Evolutionary conservation across 495 filamentous ascomycete genomes (phyloP).

Genomic region (Aspergillus heteromorphus): DNA sequence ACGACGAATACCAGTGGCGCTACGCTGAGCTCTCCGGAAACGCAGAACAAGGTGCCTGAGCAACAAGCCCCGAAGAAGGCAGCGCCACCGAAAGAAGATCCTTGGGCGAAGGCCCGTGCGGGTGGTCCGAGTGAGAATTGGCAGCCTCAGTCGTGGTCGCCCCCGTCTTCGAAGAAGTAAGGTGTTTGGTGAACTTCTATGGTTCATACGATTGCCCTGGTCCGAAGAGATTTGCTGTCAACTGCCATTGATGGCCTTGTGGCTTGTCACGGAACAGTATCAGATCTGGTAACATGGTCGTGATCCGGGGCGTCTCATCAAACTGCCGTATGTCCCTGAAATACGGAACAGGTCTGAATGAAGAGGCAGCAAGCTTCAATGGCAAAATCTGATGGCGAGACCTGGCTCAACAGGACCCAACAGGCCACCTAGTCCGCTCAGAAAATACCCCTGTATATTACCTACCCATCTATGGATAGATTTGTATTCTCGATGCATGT

Average conservation of each 20-base stretch:
- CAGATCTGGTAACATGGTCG: neutral
- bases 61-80: constrained; percentile 12
- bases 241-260: neutral
- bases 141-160: constrained; percentile 73
- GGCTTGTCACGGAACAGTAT: neutral
- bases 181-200: neutral
- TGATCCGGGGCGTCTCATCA: neutral
- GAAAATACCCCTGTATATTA: too few relatives aligned
- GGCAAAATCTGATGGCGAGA: neutral
- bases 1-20: constrained; percentile 31
- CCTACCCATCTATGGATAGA: too few relatives aligned
- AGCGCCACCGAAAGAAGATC: constrained; percentile 38
- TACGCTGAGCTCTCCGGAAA: constrained; percentile 17
- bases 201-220: neutral
- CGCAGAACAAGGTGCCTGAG: constrained; percentile 13
- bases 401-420: neutral
- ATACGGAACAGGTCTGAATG: neutral
- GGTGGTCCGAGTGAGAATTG: constrained; percentile 62
- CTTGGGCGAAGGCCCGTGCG: constrained; percentile 53
- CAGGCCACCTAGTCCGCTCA: neutral
- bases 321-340: neutral
- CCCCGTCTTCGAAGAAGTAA: constrained; percentile 32
- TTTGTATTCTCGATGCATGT: too few relatives aligned
- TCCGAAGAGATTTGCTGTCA: neutral
- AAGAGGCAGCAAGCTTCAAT: neutral